phyloP scores from a whole-genome alignment of 192 early-diverging fungal species.

The Gonapodya prolifera region DNA sequence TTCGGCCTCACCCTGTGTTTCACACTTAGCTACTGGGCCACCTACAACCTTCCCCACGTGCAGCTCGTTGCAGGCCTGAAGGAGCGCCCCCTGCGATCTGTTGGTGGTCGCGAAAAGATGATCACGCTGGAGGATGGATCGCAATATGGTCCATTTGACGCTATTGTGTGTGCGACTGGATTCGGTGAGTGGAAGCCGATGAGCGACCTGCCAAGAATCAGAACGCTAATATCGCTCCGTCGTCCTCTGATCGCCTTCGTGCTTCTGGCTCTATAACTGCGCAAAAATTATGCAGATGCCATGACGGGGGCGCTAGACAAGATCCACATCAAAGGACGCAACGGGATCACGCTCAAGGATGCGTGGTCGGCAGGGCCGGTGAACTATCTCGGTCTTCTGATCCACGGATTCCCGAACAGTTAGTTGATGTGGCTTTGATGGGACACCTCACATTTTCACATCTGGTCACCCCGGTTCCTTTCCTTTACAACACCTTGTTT shows the following conservation, averaged over 20 bases:
- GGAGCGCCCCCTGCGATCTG: background rate
- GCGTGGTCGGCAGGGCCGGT: slow-evolving; percentile 4
- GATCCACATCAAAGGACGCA: background rate
- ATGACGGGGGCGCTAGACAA: background rate
- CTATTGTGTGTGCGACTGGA: background rate
- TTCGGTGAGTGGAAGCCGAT: slow-evolving; percentile 1
- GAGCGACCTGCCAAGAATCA: too few relatives aligned
- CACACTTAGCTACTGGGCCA: background rate
- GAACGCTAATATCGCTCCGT: too few relatives aligned
- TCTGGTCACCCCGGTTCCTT: too few relatives aligned
- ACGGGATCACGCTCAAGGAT: background rate
- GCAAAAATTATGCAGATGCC: background rate
- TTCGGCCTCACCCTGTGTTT: background rate
- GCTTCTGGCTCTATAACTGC: background rate
- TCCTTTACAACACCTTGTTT: too few relatives aligned
- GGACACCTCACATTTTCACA: background rate
- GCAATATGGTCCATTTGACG: background rate
- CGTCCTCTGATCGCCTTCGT: background rate
- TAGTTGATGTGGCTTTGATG: background rate
- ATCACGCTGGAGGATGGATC: background rate
- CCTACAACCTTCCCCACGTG: slow-evolving; percentile 4
- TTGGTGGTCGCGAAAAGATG: background rate
- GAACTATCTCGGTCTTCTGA: background rate
- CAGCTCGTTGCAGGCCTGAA: background rate
- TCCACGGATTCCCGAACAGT: slow-evolving; percentile 6